These are phyloP conservation scores for Cladosporium sp. DNA, from an alignment of 2,329 filamentous ascomycete genomes.

Conservation along the genomic window DNA sequence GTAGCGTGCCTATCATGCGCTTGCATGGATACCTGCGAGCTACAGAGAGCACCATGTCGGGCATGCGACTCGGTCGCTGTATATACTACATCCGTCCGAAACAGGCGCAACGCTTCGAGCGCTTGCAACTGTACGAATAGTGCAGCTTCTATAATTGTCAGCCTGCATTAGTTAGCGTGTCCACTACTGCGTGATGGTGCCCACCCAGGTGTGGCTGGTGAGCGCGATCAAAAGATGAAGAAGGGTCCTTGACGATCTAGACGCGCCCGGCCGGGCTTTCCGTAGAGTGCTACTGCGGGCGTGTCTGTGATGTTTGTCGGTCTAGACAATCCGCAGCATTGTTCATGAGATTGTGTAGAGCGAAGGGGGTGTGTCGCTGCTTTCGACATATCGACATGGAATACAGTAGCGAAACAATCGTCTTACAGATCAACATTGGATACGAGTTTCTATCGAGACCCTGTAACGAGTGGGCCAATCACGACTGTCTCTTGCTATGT, in stretches of 20 bases:
- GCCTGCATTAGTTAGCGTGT: neutral
- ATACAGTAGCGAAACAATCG: no score
- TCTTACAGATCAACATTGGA: neutral
- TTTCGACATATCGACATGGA: no score
- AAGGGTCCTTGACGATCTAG: slow-evolving; percentile 1
- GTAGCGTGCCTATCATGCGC: neutral
- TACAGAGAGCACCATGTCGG: no score
- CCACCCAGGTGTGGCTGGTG: slow-evolving; percentile 8
- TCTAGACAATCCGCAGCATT: neutral
- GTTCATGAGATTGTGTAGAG: no score
- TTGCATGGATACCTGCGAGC: neutral
- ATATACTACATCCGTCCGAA: no score
- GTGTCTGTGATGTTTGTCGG: neutral
- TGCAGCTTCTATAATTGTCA: neutral
- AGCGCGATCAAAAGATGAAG: neutral
- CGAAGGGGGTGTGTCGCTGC: no score
- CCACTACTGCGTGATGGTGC: neutral
- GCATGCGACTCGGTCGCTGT: neutral
- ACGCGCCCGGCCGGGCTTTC: neutral
- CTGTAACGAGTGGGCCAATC: neutral
- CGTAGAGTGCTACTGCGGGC: neutral
- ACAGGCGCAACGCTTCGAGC: no score
- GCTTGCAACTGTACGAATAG: no score
- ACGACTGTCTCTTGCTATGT: neutral
- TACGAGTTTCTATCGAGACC: neutral